Evolutionary conservation across 352 stramenopile species (phyloP).

Genomic region (Phytophthora europaea): DNA sequence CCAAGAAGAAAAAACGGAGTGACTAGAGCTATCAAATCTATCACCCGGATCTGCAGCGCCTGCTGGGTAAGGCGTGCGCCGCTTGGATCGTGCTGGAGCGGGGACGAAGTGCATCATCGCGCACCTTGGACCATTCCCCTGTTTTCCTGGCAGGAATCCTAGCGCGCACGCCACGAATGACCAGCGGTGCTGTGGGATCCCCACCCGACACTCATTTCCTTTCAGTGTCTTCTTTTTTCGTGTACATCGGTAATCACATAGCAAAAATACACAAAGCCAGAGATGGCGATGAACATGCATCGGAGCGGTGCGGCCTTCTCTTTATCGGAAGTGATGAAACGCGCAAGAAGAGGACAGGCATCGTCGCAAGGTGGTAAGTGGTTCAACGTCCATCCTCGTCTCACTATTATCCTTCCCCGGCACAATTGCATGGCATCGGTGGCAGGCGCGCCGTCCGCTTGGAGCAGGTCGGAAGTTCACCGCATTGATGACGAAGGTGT

Average conservation of each 20-base stretch:
- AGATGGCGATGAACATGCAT: conserved; percentile 32
- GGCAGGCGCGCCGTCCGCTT: too few relatives aligned
- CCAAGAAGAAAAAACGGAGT: conserved; percentile 90
- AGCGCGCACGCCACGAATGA: conserved; percentile 18
- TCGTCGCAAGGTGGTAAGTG: conserved; percentile 3
- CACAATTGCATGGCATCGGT: neutral
- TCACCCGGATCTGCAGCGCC: neutral
- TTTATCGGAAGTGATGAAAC: conserved; percentile 14
- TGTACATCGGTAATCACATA: conserved; percentile 37
- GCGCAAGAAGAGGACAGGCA: conserved; percentile 26
- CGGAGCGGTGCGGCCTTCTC: neutral
- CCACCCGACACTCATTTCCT: conserved; percentile 18
- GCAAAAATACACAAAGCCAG: conserved; percentile 37
- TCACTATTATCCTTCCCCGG: neutral
- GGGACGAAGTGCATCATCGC: conserved; percentile 1
- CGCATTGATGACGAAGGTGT: too few relatives aligned
- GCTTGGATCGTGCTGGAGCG: conserved; percentile 5
- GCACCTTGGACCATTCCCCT: conserved; percentile 17
- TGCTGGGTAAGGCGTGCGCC: neutral
- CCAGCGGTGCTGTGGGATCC: conserved; percentile 12
- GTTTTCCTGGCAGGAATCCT: conserved; percentile 16
- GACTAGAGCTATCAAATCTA: conserved; percentile 42
- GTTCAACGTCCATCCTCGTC: neutral
- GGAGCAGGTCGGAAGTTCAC: too few relatives aligned
- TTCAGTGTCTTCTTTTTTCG: conserved; percentile 26